phyloP scores from a whole-genome alignment of 2,329 filamentous ascomycete species.

The Penicillium sp. region DNA sequence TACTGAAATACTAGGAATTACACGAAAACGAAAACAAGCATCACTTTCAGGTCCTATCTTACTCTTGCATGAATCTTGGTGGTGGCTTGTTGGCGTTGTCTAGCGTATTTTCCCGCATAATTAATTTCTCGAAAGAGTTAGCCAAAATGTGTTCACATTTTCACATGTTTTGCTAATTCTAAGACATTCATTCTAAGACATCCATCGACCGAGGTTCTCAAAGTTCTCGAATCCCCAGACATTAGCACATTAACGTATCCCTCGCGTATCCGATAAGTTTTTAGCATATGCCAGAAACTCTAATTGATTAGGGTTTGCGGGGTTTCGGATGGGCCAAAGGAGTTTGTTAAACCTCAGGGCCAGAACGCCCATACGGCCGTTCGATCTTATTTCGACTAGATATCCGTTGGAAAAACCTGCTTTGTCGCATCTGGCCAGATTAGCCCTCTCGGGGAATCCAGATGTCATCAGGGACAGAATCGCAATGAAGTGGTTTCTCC shows the following conservation, averaged over 20 bases:
- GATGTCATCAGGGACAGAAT: background rate
- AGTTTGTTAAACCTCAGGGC: background rate
- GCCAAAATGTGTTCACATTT: background rate
- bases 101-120: background rate
- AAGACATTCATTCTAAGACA: background rate
- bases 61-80: background rate
- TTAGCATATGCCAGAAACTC: background rate
- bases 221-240: background rate
- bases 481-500: background rate
- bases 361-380: background rate
- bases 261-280: background rate
- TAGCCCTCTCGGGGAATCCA: background rate
- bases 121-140: background rate
- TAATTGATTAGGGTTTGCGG: conserved; percentile 1
- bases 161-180: conserved; percentile 1
- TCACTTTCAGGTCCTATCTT: background rate
- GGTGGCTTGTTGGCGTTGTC: background rate
- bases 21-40: background rate
- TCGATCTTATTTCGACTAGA: background rate
- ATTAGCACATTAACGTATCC: background rate
- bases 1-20: background rate
- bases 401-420: background rate
- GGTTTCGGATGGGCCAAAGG: background rate
- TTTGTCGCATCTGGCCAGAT: background rate
- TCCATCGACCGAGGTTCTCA: background rate